These are phyloP conservation scores for Fusarium torulosum DNA, from an alignment of 2,329 filamentous ascomycete genomes.

Conservation along the genomic window DNA sequence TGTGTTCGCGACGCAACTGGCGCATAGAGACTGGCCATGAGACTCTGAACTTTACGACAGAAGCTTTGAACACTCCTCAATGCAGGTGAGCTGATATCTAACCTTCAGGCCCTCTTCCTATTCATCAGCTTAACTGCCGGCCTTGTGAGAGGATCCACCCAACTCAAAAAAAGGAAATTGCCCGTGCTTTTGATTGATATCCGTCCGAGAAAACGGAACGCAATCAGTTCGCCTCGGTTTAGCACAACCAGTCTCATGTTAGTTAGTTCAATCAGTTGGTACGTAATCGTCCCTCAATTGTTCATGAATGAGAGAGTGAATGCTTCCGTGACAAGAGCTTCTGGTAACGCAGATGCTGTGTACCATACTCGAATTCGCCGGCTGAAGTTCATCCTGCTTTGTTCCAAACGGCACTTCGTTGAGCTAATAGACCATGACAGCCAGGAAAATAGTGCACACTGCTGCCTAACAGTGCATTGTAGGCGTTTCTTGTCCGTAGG, in stretches of 20 bases:
- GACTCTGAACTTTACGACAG: slow-evolving; percentile 22
- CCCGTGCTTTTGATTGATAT: slow-evolving; percentile 36
- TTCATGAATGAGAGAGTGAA: background rate
- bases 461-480: background rate
- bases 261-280: slow-evolving; percentile 18
- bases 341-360: background rate
- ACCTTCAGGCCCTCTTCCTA: slow-evolving; percentile 37
- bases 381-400: background rate
- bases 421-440: background rate
- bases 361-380: background rate
- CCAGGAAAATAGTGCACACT: background rate
- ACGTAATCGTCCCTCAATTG: background rate
- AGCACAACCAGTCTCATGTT: slow-evolving; percentile 21
- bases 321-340: background rate
- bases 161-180: slow-evolving; percentile 34
- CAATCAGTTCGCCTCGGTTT: slow-evolving; percentile 33
- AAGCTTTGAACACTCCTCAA: slow-evolving; percentile 34
- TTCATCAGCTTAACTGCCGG: slow-evolving; percentile 47
- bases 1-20: slow-evolving; percentile 38
- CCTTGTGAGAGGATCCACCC: slow-evolving; percentile 34
- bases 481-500: background rate
- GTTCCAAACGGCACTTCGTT: background rate
- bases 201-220: slow-evolving; percentile 32
- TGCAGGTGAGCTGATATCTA: slow-evolving; percentile 37
- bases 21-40: slow-evolving; percentile 43